A percentile compares a stretch with the other conserved stretches of the same genome.
Evolutionary conservation across 306 rosid genomes (phyloP).

Genomic region (Hylodesmum podocarpum): DNA sequence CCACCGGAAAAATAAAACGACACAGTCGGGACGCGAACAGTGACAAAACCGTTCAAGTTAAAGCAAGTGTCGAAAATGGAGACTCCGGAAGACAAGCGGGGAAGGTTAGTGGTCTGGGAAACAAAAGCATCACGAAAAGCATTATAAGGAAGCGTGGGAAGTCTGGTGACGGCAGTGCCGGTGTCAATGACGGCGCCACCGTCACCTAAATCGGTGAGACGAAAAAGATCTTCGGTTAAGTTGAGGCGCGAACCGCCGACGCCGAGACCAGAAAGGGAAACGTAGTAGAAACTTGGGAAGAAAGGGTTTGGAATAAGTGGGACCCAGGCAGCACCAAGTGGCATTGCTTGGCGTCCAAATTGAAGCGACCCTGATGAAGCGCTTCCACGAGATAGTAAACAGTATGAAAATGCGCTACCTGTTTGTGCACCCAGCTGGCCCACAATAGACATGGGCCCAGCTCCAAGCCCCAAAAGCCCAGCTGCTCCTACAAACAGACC

Average conservation of each 20-base stretch:
- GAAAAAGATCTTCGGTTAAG: conserved; percentile 52
- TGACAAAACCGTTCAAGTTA: conserved; percentile 61
- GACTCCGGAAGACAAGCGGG: conserved; percentile 51
- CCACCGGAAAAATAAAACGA: conserved; percentile 83
- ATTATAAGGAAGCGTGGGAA: conserved; percentile 60
- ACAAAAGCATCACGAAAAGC: conserved; percentile 64
- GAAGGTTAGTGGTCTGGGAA: conserved; percentile 65
- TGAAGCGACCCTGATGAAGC: conserved; percentile 58
- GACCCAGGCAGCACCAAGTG: conserved; percentile 81
- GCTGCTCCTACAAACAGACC: conserved; percentile 95
- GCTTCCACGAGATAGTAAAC: conserved; percentile 64
- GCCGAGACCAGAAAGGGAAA: conserved; percentile 75
- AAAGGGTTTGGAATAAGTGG: conserved; percentile 64
- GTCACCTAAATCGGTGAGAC: conserved; percentile 46
- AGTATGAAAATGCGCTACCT: conserved; percentile 70
- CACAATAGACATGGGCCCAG: conserved; percentile 81
- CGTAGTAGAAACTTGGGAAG: conserved; percentile 75
- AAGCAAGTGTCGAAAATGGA: conserved; percentile 90
- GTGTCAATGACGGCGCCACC: conserved; percentile 96
- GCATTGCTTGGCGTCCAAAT: conserved; percentile 80
- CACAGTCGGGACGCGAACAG: conserved; percentile 87
- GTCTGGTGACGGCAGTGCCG: conserved; percentile 85
- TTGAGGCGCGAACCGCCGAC: conserved; percentile 69
- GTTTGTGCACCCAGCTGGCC: conserved; percentile 86
- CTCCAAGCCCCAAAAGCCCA: conserved; percentile 82